Conservation (phyloP, 805 yeast species). For the Teunomyces cretensis region DNA sequence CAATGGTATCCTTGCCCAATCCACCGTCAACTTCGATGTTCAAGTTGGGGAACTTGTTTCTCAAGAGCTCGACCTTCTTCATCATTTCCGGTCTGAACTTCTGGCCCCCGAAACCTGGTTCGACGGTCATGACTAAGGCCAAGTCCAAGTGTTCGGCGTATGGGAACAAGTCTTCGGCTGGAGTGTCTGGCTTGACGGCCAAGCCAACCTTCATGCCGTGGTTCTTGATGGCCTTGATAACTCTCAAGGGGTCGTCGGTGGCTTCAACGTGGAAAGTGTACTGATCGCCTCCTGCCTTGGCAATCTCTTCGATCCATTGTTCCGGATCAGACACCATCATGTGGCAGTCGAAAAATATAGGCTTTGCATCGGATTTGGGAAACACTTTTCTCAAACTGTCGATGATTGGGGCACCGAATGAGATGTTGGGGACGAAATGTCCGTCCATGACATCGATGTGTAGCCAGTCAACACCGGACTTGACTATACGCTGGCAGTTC, state of each 20-base stretch:
- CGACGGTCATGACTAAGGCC: conserved; percentile 98
- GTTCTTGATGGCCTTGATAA: conserved; percentile 72
- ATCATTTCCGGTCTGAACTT: conserved; percentile 93
- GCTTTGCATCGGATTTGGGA: conserved; percentile 58
- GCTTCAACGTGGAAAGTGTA: conserved; percentile 96
- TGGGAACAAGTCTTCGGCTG: conserved; percentile 77
- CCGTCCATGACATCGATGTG: conserved; percentile 99
- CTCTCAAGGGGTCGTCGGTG: conserved; percentile 69
- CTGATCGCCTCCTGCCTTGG: conserved; percentile 92
- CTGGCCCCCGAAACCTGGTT: conserved; percentile 99
- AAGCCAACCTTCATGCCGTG: conserved; percentile 92
- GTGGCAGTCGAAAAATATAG: conserved; percentile 84
- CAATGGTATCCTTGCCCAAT: conserved; percentile 79
- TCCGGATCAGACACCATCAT: conserved; percentile 97
- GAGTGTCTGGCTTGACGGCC: conserved; percentile 91
- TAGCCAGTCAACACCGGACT: conserved; percentile 90
- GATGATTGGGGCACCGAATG: conserved; percentile 91
- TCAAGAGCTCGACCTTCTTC: conserved; percentile 84
- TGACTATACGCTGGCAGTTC: conserved; percentile 79
- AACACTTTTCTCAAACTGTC: conserved; percentile 71
- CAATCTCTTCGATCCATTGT: conserved; percentile 90
- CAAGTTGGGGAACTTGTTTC: conserved; percentile 71
- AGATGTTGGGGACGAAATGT: conserved; percentile 94
- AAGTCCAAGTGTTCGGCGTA: conserved; percentile 79
- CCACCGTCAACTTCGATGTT: conserved; percentile 98